These are phyloP conservation scores for Exophiala dermatitidis DNA, from an alignment of 2,329 filamentous ascomycete genomes.

Conservation along the genomic window DNA sequence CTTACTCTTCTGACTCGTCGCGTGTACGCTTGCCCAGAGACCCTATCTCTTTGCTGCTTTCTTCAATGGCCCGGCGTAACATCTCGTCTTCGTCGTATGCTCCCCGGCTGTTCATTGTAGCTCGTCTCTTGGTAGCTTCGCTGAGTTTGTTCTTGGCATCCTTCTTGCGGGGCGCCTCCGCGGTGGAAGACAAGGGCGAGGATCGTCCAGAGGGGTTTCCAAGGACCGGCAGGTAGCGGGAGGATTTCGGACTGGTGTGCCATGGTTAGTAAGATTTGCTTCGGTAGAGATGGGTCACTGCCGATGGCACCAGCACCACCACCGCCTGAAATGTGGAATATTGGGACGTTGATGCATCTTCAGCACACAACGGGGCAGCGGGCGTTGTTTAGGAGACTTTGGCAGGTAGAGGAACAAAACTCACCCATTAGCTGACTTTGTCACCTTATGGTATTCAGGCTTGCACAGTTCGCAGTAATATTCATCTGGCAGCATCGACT, in stretches of 20 bases:
- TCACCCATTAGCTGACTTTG: conserved; percentile 76
- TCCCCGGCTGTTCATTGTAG: conserved; percentile 95
- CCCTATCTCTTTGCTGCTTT: conserved; percentile 72
- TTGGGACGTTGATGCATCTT: no score
- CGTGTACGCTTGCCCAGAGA: conserved; percentile 73
- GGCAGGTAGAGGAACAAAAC: conserved; percentile 32
- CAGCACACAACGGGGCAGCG: no score
- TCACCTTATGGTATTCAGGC: conserved; percentile 82
- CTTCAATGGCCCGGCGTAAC: conserved; percentile 80
- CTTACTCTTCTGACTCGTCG: conserved; percentile 92
- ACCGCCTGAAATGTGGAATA: no score
- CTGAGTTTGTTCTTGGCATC: conserved; percentile 45
- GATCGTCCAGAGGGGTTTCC: conserved; percentile 41
- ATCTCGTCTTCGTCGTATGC: conserved; percentile 94
- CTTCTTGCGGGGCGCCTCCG: conserved; percentile 37
- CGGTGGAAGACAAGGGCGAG: conserved; percentile 39
- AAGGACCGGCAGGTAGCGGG: conserved; percentile 56
- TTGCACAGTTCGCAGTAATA: conserved; percentile 97
- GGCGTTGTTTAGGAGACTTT: not conserved
- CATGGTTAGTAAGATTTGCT: conserved; percentile 4
- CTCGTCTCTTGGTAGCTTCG: conserved; percentile 69
- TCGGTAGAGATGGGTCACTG: no score
- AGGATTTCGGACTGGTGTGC: conserved; percentile 52
- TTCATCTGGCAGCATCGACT: conserved; percentile 85
- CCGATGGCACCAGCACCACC: not conserved